A percentile compares a stretch with the other conserved stretches of the same genome.
Conservation (phyloP, 2,329 filamentous ascomycete genomes). For the Arthrobotrys megalospora region DNA sequence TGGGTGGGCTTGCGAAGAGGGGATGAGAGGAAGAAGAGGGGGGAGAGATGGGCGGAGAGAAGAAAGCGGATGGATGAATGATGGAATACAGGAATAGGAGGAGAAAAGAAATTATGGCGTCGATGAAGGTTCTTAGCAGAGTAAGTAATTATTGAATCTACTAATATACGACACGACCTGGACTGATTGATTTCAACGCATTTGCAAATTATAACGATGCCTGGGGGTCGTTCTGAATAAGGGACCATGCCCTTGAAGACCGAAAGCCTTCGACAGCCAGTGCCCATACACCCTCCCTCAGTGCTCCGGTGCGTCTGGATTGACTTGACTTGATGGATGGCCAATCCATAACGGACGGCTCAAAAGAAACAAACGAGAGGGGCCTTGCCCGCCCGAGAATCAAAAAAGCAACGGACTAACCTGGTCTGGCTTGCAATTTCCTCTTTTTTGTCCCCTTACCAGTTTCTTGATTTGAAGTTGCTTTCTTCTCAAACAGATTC, state of each 20-base stretch:
- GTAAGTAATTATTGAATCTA: conserved; percentile 25
- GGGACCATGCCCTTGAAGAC: conserved; percentile 26
- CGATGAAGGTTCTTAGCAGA: conserved; percentile 42
- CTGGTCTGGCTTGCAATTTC: conserved; percentile 61
- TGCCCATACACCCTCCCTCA: conserved; percentile 49
- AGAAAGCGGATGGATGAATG: conserved; percentile 2
- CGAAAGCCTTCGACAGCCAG: conserved; percentile 38
- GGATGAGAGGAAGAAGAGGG: conserved; percentile 38
- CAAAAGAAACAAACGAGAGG: conserved; percentile 58
- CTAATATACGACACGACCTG: conserved; percentile 50
- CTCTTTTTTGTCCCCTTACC: conserved; percentile 60
- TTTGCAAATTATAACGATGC: conserved; percentile 37
- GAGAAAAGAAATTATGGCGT: conserved; percentile 61
- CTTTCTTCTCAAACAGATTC: conserved; percentile 57
- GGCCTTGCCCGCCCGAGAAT: conserved; percentile 47
- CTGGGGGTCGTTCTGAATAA: conserved; percentile 48
- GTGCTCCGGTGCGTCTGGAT: conserved; percentile 50
- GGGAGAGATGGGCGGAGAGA: conserved; percentile 34
- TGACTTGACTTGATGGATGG: conserved; percentile 54
- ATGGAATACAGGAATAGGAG: conserved; percentile 25
- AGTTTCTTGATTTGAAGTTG: conserved; percentile 60
- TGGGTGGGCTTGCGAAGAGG: conserved; percentile 29
- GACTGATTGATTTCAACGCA: conserved; percentile 46
- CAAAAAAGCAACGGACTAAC: conserved; percentile 61
- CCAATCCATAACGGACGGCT: conserved; percentile 56